Conservation (phyloP, 805 yeast species). For the Monosporozyma solicola region DNA sequence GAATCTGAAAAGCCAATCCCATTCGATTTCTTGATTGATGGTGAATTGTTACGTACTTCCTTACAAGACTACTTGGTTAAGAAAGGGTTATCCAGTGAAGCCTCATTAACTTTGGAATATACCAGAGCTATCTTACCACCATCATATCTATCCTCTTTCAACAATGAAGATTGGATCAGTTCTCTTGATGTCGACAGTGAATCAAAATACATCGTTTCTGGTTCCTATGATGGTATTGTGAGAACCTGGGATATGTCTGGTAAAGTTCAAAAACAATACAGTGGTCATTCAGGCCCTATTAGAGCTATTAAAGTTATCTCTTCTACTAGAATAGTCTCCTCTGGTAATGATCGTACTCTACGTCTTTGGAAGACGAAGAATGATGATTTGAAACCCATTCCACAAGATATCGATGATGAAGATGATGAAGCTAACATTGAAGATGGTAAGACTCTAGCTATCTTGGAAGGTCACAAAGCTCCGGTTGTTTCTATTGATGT, state of each 20-base stretch:
- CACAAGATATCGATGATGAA: constrained; percentile 14
- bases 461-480: constrained; percentile 83
- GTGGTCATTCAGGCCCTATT: constrained; percentile 85
- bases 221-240: constrained; percentile 91
- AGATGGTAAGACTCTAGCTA: constrained; percentile 70
- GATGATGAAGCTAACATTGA: constrained; percentile 43
- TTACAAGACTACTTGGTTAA: constrained; percentile 68
- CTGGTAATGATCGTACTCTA: constrained; percentile 81
- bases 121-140: constrained; percentile 92
- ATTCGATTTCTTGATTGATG: constrained; percentile 86
- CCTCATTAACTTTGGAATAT: constrained; percentile 73
- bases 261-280: constrained; percentile 64
- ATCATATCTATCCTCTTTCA: constrained; percentile 76
- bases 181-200: constrained; percentile 38
- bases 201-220: constrained; percentile 56
- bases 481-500: constrained; percentile 73
- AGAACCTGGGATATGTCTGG: constrained; percentile 83
- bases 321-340: constrained; percentile 67
- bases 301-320: constrained; percentile 74
- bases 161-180: constrained; percentile 94
- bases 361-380: constrained; percentile 76
- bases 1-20: constrained; percentile 60
- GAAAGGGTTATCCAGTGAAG: constrained; percentile 76
- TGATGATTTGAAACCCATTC: constrained; percentile 13
- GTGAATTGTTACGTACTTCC: constrained; percentile 67